Conservation (phyloP, 495 filamentous ascomycete species). For the Saxophila tyrrhenica region DNA sequence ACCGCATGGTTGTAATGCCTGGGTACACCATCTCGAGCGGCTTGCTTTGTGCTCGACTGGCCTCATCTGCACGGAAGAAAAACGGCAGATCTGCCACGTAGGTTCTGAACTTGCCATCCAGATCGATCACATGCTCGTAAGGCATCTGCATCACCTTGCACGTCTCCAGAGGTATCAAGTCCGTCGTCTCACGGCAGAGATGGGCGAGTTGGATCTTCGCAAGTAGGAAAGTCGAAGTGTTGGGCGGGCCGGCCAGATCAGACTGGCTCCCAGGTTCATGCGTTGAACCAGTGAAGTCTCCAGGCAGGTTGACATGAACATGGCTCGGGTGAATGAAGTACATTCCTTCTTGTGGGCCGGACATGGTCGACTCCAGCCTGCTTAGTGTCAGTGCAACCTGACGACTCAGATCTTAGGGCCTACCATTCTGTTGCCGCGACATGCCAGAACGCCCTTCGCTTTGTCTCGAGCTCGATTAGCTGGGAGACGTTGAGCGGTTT, state of each 20-base stretch:
- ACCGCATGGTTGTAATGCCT: not conserved
- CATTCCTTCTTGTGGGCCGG: not conserved
- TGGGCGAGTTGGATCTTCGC: not conserved
- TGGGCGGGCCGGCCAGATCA: too few relatives aligned
- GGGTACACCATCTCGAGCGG: not conserved
- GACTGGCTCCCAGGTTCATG: too few relatives aligned
- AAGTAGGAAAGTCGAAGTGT: not conserved
- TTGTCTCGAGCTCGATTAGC: not conserved
- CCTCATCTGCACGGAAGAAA: not conserved
- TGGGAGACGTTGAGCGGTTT: not conserved
- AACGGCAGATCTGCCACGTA: not conserved
- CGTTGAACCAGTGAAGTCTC: too few relatives aligned
- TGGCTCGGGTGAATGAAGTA: not conserved
- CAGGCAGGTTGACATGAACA: not conserved
- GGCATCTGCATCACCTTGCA: not conserved
- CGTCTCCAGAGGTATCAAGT: not conserved
- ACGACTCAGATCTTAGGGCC: not conserved
- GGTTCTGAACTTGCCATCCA: not conserved
- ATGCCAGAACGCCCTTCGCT: not conserved
- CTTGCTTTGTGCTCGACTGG: not conserved
- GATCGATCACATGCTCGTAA: not conserved
- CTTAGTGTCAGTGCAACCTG: not conserved
- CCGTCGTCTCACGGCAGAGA: not conserved
- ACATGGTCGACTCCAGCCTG: not conserved
- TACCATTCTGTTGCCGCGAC: not conserved